These are phyloP conservation scores for Theobroma grandiflorum DNA, from an alignment of 441 rosid genomes.

Conservation along the genomic window DNA sequence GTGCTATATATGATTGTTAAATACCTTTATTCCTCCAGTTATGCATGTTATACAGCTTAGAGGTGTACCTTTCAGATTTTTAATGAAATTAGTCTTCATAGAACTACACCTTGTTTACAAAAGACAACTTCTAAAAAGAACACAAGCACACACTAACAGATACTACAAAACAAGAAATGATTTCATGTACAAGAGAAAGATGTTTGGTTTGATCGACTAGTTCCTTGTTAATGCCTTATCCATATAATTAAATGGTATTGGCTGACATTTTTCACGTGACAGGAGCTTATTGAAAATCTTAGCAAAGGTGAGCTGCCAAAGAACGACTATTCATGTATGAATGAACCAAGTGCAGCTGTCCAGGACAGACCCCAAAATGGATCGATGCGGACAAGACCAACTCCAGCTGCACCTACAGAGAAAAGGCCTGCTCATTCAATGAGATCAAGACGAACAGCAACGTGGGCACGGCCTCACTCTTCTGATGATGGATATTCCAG, in stretches of 20 bases:
- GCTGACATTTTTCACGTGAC: constrained; percentile 29
- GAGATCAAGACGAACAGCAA: constrained; percentile 74
- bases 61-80: not conserved
- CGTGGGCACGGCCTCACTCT: constrained; percentile 61
- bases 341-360: constrained; percentile 40
- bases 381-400: constrained; percentile 49
- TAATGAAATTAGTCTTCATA: not conserved
- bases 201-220: not conserved
- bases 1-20: not conserved
- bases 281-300: constrained; percentile 72
- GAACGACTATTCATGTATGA: constrained; percentile 56
- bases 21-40: not conserved
- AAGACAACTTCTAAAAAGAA: not conserved
- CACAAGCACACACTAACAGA: not conserved
- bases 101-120: not conserved
- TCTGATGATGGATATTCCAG: constrained; percentile 75
- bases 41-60: not conserved
- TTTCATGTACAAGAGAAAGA: not conserved
- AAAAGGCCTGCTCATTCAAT: constrained; percentile 68
- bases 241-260: constrained; percentile 7
- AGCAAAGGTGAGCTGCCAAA: constrained; percentile 62
- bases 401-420: constrained; percentile 50
- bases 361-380: constrained; percentile 39
- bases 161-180: not conserved
- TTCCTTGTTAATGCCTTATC: not conserved